phyloP scores from a whole-genome alignment of 1,284 basidiomycete genomes.

The Hemileia vastatrix region DNA sequence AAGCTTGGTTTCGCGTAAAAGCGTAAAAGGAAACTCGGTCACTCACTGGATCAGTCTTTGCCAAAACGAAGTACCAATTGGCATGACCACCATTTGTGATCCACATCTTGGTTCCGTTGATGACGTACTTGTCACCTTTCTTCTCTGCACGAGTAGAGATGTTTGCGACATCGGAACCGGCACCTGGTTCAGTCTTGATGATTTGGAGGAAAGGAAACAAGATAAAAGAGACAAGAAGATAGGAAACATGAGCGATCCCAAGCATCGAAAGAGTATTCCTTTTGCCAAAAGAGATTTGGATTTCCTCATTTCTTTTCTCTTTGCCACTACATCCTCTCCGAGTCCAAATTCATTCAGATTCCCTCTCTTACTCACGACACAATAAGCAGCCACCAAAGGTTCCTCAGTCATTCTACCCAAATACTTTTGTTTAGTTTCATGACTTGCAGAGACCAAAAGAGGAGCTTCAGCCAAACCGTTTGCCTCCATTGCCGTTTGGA shows the following conservation, averaged over 20 bases:
- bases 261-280: neutral
- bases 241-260: no score
- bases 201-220: conserved; percentile 49
- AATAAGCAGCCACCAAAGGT: conserved; percentile 52
- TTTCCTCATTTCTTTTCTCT: neutral
- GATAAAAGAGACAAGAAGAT: no score
- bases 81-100: conserved; percentile 50
- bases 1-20: neutral
- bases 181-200: conserved; percentile 39
- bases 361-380: conserved; percentile 42
- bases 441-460: conserved; percentile 49
- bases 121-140: neutral
- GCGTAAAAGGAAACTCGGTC: neutral
- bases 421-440: conserved; percentile 51
- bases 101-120: conserved; percentile 45
- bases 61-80: conserved; percentile 53
- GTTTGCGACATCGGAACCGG: conserved; percentile 11
- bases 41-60: conserved; percentile 48
- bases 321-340: neutral
- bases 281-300: neutral
- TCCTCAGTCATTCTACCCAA: conserved; percentile 52
- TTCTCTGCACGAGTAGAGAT: conserved; percentile 6
- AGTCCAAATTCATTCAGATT: neutral
- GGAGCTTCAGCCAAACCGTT: conserved; percentile 52
- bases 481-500: conserved; percentile 49